Evolutionary conservation across 441 rosid genomes (phyloP).

Genomic region (Eruca vesicaria): DNA sequence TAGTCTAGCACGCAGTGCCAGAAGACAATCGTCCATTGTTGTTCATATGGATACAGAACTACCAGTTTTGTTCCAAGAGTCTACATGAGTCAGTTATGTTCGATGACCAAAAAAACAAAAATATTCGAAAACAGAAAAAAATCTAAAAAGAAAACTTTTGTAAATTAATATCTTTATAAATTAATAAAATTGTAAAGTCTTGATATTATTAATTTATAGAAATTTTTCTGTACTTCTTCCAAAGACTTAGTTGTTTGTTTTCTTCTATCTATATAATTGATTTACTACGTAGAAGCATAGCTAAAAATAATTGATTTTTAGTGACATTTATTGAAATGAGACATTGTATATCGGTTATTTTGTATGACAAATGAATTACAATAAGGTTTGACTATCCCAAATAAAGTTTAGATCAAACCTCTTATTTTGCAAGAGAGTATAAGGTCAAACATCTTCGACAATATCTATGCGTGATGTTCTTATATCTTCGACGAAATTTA

Average conservation of each 20-base stretch:
- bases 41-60: too few relatives aligned
- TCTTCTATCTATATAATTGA: not conserved
- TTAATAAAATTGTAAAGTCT: too few relatives aligned
- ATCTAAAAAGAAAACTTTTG: too few relatives aligned
- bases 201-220: too few relatives aligned
- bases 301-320: not conserved
- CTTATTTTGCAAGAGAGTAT: slow-evolving; percentile 16
- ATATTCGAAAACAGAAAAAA: too few relatives aligned
- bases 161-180: too few relatives aligned
- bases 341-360: not conserved
- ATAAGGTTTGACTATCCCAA: slow-evolving; percentile 1
- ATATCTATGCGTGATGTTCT: slow-evolving; percentile 29
- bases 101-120: too few relatives aligned
- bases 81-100: too few relatives aligned
- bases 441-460: slow-evolving; percentile 27
- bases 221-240: too few relatives aligned
- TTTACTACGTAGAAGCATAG: not conserved
- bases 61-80: too few relatives aligned
- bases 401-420: slow-evolving; percentile 11
- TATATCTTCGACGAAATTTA: slow-evolving; percentile 27
- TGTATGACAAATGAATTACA: not conserved
- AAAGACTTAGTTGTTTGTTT: not conserved
- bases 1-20: too few relatives aligned
- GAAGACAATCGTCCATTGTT: too few relatives aligned
- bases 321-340: not conserved